Evolutionary conservation across 768 basidiomycete species (phyloP).

Genomic region (Naganishia randhawae): DNA sequence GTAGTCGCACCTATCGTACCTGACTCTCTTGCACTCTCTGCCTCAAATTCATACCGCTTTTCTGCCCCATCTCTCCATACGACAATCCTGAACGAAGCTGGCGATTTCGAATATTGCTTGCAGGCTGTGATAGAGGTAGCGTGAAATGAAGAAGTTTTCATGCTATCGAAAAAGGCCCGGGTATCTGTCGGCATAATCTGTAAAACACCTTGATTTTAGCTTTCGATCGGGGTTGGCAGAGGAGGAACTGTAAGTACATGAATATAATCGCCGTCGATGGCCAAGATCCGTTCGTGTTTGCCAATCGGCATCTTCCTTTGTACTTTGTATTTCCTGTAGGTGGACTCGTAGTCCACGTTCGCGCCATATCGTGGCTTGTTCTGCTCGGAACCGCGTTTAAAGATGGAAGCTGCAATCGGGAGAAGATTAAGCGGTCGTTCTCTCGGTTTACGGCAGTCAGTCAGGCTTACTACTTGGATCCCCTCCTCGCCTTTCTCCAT

Average conservation of each 20-base stretch:
- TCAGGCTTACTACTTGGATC: constrained; percentile 75
- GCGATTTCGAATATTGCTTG: constrained; percentile 74
- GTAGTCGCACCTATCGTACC: constrained; percentile 54
- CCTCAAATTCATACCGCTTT: constrained; percentile 97
- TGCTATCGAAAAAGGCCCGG: constrained; percentile 78
- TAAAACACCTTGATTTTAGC: constrained; percentile 32
- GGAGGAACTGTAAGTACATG: constrained; percentile 58
- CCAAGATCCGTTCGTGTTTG: constrained; percentile 81
- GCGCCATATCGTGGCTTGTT: constrained; percentile 56
- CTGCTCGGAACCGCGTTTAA: constrained; percentile 79
- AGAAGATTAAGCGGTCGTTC: neutral
- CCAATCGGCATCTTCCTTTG: constrained; percentile 92
- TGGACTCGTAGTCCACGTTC: constrained; percentile 72
- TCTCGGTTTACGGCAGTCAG: neutral
- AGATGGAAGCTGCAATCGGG: constrained; percentile 67
- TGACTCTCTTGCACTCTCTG: constrained; percentile 75
- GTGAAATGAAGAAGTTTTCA: constrained; percentile 87
- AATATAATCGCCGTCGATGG: constrained; percentile 91
- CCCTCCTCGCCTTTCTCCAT: constrained; percentile 61
- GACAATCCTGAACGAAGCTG: constrained; percentile 73
- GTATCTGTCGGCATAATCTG: constrained; percentile 86
- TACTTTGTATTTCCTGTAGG: constrained; percentile 91
- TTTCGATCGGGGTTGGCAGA: neutral
- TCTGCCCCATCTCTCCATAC: constrained; percentile 65
- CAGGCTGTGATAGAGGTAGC: constrained; percentile 79